Percentiles rank a stretch among this genome's conserved stretches.
Evolutionary conservation across 441 rosid species (phyloP).

Genomic region (Jatropha podagrica): DNA sequence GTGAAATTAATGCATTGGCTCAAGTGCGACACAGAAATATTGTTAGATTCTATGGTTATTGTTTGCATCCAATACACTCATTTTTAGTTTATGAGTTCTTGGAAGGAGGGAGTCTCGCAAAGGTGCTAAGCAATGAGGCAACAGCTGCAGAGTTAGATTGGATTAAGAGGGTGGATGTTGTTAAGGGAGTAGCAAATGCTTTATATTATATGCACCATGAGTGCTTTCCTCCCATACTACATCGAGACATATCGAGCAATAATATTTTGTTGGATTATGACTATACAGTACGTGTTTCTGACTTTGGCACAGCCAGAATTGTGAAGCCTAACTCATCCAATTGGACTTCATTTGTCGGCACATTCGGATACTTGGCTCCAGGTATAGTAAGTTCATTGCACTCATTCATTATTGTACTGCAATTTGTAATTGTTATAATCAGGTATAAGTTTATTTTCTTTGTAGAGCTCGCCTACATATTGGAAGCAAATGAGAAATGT

Average conservation of each 20-base stretch:
- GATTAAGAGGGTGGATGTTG: background rate
- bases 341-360: background rate
- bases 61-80: background rate
- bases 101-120: background rate
- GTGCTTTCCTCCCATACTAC: background rate
- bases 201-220: background rate
- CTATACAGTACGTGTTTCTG: background rate
- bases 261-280: background rate
- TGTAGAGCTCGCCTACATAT: background rate
- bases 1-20: background rate
- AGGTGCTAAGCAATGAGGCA: background rate
- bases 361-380: background rate
- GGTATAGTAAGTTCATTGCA: background rate
- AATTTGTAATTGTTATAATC: background rate
- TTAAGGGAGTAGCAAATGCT: background rate
- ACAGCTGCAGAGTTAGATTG: background rate
- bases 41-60: background rate
- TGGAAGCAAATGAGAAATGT: background rate
- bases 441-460: background rate
- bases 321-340: constrained; percentile 3
- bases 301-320: background rate
- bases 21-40: background rate
- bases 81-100: background rate
- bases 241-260: background rate
- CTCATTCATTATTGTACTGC: background rate